Evolutionary conservation across 2,329 filamentous ascomycete species (phyloP), one percentile per base, ranked within the genome.

Genomic region (Davidsoniella virescens): DNA sequence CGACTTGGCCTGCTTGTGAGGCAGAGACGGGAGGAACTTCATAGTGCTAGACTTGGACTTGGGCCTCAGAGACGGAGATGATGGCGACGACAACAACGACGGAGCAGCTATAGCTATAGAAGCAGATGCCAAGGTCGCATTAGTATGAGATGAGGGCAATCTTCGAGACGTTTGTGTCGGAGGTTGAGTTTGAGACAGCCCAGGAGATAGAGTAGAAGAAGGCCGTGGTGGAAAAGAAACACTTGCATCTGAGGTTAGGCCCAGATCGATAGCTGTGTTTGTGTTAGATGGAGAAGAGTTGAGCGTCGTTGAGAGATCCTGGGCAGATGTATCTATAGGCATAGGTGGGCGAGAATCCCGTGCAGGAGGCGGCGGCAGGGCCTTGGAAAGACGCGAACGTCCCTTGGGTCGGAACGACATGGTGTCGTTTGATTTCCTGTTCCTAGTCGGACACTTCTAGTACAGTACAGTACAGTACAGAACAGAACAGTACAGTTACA

Each of bases 341-440:
- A 33, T 23, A 33, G 29, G 9, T 12, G 12, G 29, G 6, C 26
- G 26, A 33, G 29, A 33, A 12, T 33, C 29, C 29, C 29, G 29
- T 12, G 29, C 62, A 49, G 73, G 71, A 58, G 71, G 70, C 50
- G 67, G 64, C 33, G 73, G 74, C 55, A 78, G 64, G 33, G 72
- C 73, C 63, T 78, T 78, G 59, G 73, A 76, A 63, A 73, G 75
- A 60, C 73, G 72, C 57, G 73, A 76, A 50, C 66, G 64, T 57
- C 70, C 70, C 29, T 39, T 51, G n/a, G 43, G 33, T 39, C 20
- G 36, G 36, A 39, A 44, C 14, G 41, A 37, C 39, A 50, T 50
- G 17, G 48, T 40, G 16, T 5, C 33, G 46, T 50, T 50, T 50
- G 17, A 36, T 43, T 33, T 33, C 29, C 12, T 33, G 29, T 33